phyloP scores from a whole-genome alignment of 345 rosid species.

The Ceriops zippeliana region DNA sequence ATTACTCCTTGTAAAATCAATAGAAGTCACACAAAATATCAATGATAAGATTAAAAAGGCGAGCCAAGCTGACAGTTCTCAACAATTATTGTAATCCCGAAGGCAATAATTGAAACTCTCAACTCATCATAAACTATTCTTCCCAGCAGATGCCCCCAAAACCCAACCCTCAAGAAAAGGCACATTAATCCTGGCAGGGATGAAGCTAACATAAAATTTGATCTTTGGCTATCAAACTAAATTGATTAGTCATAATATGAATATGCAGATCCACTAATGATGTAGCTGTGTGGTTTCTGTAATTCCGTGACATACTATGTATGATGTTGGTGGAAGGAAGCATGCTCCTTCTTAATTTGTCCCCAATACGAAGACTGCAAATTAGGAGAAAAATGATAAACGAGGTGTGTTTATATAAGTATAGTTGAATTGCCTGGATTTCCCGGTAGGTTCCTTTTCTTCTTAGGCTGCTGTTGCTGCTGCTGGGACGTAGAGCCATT shows the following conservation, averaged over 20 bases:
- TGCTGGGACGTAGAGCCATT: constrained; percentile 26
- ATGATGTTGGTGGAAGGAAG: too few species aligned
- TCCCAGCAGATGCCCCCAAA: not conserved
- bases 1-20: not conserved
- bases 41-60: constrained; percentile 16
- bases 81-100: constrained; percentile 40
- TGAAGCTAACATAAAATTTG: not conserved
- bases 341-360: too few species aligned
- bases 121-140: constrained; percentile 3
- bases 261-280: too few species aligned
- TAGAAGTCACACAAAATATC: constrained; percentile 5
- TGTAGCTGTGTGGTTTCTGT: not conserved
- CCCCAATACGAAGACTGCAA: too few species aligned
- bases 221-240: not conserved
- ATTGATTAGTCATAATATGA: too few species aligned
- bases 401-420: too few species aligned
- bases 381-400: too few species aligned
- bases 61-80: constrained; percentile 26
- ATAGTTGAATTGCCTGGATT: constrained; percentile 56
- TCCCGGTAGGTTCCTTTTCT: constrained; percentile 71
- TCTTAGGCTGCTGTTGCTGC: constrained; percentile 39
- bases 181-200: too few species aligned
- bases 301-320: not conserved
- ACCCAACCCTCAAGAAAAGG: too few species aligned
- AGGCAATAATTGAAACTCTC: constrained; percentile 44